These are phyloP conservation scores for Zea luxurians DNA, from an alignment of 176 grass and related monocot genomes.

Conservation along the genomic window DNA sequence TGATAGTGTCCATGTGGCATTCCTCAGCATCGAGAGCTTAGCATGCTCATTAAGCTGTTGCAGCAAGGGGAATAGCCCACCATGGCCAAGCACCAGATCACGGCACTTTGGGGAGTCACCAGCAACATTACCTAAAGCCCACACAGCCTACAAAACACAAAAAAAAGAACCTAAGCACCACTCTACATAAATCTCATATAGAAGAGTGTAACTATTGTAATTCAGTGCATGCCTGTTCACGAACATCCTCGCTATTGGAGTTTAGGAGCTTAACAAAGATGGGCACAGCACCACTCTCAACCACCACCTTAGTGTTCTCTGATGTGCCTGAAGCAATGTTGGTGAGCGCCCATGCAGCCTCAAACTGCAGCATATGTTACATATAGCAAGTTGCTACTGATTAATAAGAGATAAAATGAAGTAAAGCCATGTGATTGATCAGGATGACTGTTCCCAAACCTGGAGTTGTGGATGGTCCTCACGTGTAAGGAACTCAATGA, in stretches of 20 bases:
- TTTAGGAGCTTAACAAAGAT: conserved; percentile 86
- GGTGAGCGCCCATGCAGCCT: conserved; percentile 92
- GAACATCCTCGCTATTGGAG: conserved; percentile 81
- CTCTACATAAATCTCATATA: background rate
- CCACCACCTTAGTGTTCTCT: conserved; percentile 86
- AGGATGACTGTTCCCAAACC: conserved; percentile 35
- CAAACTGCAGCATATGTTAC: conserved; percentile 56
- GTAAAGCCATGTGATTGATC: background rate
- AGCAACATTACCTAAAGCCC: conserved; percentile 95
- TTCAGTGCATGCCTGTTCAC: conserved; percentile 58
- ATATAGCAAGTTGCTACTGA: background rate
- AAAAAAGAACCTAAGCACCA: background rate
- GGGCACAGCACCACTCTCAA: conserved; percentile 78
- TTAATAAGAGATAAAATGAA: background rate
- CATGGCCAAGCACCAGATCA: conserved; percentile 72
- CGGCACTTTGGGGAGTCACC: conserved; percentile 90
- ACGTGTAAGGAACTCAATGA: conserved; percentile 80
- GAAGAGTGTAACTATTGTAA: background rate
- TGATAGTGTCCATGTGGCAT: conserved; percentile 92
- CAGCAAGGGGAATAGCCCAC: conserved; percentile 69
- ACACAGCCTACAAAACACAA: conserved; percentile 63
- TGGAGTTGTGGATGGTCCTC: conserved; percentile 95
- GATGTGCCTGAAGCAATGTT: conserved; percentile 95
- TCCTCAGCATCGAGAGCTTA: conserved; percentile 93
- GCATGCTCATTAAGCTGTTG: conserved; percentile 88